phyloP scores from a whole-genome alignment of 129 eudicot genomes.

The Pulicaria dysenterica region DNA sequence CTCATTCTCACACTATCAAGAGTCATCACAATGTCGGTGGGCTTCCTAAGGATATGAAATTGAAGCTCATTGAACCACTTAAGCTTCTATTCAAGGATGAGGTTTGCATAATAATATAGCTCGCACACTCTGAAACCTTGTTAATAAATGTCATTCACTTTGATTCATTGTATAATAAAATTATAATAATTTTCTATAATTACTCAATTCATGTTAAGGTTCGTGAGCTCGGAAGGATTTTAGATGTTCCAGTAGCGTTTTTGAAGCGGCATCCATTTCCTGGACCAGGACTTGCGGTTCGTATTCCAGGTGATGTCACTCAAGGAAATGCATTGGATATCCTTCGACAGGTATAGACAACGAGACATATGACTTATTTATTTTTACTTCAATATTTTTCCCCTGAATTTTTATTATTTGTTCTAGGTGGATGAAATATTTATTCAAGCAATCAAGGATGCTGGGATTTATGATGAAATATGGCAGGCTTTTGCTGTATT shows the following conservation, averaged over 20 bases:
- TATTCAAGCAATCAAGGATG: constrained; percentile 84
- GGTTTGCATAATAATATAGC: constrained; percentile 42
- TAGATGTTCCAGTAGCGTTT: constrained; percentile 71
- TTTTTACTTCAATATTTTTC: too few species aligned
- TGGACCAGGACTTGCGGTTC: constrained; percentile 96
- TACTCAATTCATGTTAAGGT: constrained; percentile 47
- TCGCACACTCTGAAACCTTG: background rate
- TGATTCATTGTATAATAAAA: background rate
- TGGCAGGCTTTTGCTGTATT: constrained; percentile 99
- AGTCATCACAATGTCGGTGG: constrained; percentile 98
- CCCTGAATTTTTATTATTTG: background rate
- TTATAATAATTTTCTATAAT: background rate
- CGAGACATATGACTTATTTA: background rate
- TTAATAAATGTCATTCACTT: background rate
- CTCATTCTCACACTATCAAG: constrained; percentile 94
- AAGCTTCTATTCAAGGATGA: constrained; percentile 91
- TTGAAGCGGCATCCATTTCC: constrained; percentile 96
- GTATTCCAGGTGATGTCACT: constrained; percentile 90
- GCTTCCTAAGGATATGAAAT: constrained; percentile 93
- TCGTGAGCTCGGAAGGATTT: constrained; percentile 84
- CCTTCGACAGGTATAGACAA: constrained; percentile 74
- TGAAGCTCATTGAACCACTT: constrained; percentile 94
- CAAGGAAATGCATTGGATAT: constrained; percentile 85
- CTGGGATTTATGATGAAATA: constrained; percentile 83
- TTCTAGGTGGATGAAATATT: constrained; percentile 84